Evolutionary conservation across 306 rosid species (phyloP).

Genomic region (Castanea sativa): DNA sequence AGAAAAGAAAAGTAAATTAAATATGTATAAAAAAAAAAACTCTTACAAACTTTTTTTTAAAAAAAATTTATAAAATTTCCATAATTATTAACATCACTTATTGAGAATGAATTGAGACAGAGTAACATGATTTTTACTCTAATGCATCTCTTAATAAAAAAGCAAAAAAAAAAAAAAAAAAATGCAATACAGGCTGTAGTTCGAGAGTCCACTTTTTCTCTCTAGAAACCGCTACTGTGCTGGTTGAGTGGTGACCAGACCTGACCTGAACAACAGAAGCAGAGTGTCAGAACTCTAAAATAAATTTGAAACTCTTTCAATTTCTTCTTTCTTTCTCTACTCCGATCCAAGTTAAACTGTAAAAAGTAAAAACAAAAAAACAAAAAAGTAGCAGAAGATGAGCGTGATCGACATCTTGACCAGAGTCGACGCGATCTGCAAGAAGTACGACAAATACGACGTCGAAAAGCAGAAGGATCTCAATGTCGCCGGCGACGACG

Average conservation of each 20-base stretch:
- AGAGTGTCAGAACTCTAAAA: background rate
- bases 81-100: too few relatives aligned
- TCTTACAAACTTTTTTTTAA: too few relatives aligned
- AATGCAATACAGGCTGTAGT: background rate
- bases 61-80: too few relatives aligned
- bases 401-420: constrained; percentile 93
- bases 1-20: too few relatives aligned
- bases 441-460: constrained; percentile 90
- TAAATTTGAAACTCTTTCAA: background rate
- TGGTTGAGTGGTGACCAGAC: background rate
- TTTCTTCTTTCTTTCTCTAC: background rate
- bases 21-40: too few relatives aligned
- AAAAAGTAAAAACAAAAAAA: constrained; percentile 6
- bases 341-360: constrained; percentile 1
- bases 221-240: constrained; percentile 2
- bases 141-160: background rate
- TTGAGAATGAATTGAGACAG: too few relatives aligned
- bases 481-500: constrained; percentile 90
- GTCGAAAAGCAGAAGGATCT: constrained; percentile 70
- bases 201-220: background rate
- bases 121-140: background rate
- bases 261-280: background rate
- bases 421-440: constrained; percentile 93
- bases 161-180: background rate
- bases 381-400: constrained; percentile 48